These are phyloP conservation scores for Talaromyces sp. DNA, from an alignment of 2,329 filamentous ascomycete species.

Conservation along the genomic window DNA sequence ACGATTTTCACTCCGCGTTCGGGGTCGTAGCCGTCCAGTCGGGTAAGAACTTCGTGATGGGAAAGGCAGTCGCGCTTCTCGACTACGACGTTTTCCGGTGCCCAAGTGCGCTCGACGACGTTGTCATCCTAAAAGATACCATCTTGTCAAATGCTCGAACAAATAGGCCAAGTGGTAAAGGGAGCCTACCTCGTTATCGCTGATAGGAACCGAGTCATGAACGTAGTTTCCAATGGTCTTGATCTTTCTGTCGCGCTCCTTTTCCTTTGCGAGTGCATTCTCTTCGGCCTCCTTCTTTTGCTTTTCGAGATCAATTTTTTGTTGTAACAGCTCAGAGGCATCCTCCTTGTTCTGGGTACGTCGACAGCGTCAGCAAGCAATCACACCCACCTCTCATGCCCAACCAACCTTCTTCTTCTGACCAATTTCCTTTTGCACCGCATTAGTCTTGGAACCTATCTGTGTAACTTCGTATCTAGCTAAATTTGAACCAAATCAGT, in stretches of 20 bases:
- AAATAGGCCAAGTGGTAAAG: not conserved
- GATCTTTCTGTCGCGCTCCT: conserved; percentile 69
- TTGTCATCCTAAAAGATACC: conserved; percentile 66
- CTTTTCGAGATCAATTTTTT: conserved; percentile 74
- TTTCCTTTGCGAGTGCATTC: conserved; percentile 70
- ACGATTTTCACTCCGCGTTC: conserved; percentile 92
- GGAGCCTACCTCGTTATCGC: conserved; percentile 67
- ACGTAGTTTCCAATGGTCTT: conserved; percentile 88
- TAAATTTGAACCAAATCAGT: conserved; percentile 35
- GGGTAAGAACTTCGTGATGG: conserved; percentile 88
- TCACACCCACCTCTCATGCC: not conserved
- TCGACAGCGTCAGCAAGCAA: not conserved
- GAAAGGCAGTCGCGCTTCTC: conserved; percentile 77
- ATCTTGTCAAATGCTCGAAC: not conserved
- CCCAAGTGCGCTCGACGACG: conserved; percentile 70
- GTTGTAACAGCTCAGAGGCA: conserved; percentile 70
- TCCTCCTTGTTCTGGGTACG: conserved; percentile 70
- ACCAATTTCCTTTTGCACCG: conserved; percentile 83
- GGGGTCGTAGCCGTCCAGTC: conserved; percentile 86
- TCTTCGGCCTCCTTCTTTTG: conserved; percentile 78
- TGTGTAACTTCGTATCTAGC: conserved; percentile 75
- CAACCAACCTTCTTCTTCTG: conserved; percentile 74
- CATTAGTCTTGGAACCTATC: conserved; percentile 80
- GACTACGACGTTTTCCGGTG: conserved; percentile 67
- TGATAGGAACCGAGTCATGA: conserved; percentile 79